Evolutionary conservation across 805 yeast genomes (phyloP).

Genomic region (Schizosaccharomyces cryophilus): DNA sequence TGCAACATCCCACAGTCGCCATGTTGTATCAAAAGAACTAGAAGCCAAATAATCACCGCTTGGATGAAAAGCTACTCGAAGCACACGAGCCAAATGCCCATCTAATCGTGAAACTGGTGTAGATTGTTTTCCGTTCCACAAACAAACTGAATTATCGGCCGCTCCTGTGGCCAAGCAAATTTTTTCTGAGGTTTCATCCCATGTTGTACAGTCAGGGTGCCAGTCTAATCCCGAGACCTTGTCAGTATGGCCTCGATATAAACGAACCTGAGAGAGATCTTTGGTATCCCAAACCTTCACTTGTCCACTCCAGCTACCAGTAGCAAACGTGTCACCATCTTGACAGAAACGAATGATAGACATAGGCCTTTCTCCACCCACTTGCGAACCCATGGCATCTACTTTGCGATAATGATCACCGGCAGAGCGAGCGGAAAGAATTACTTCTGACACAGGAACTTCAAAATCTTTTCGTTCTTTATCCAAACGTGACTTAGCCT

Average conservation of each 20-base stretch:
- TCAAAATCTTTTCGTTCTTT: conserved; percentile 8
- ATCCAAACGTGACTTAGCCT: conserved; percentile 6
- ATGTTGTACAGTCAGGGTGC: conserved; percentile 17
- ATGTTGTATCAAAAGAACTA: conserved; percentile 64
- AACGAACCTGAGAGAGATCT: conserved; percentile 15
- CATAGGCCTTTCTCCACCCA: conserved; percentile 43
- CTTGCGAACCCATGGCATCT: conserved; percentile 40
- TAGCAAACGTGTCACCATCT: conserved; percentile 21
- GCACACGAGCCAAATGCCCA: conserved; percentile 35
- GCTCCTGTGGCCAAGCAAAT: conserved; percentile 21
- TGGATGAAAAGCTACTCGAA: conserved; percentile 43
- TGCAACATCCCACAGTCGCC: conserved; percentile 66
- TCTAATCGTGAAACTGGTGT: conserved; percentile 8
- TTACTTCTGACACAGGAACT: conserved; percentile 19
- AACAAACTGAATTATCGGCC: conserved; percentile 19
- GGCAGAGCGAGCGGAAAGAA: conserved; percentile 24
- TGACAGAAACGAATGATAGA: conserved; percentile 29
- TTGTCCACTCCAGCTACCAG: conserved; percentile 71
- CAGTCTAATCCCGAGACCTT: conserved; percentile 52
- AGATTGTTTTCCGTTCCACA: conserved; percentile 15
- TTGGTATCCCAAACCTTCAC: conserved; percentile 24
- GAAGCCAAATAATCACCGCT: conserved; percentile 29
- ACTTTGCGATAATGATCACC: conserved; percentile 15
- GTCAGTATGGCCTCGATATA: conserved; percentile 23
- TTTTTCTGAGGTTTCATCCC: background rate